Evolutionary conservation across 1,139 yeast species (phyloP), one percentile per base, ranked within the genome.

Genomic region (Trichomonascaceae sp.): DNA sequence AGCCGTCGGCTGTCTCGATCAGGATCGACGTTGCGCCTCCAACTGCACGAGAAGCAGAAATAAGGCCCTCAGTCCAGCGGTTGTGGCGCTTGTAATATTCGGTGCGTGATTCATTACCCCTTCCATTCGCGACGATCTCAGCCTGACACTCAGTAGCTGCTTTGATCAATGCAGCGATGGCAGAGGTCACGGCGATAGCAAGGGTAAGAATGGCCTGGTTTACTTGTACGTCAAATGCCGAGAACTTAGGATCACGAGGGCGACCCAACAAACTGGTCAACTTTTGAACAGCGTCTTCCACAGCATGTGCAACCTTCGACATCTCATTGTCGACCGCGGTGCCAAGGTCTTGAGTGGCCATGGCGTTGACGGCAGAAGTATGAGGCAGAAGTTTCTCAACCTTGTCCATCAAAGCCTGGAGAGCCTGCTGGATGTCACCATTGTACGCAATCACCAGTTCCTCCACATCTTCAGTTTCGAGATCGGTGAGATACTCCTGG

Each of bases 51-150:
- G 95, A 84, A 11, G 95, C 95, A 43, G 93, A 80, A 28, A 85
- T 76, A 37, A 84, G 71, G 26, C 96, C 96, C 57, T 85, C 94
- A 1, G 95, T 82, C 96, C 96, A 84, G 50, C 93, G 69, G 53
- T 76, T 84, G 54, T 85, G 82, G 57, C 81, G 82, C 54, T 78
- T 81, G 60, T 85, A 85, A 52, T 78, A 85, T 28, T 81, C 84
- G 3, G 84, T 74, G 38, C 74, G 65, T 2, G 84, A 65, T 36
- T 70, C 74, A 1, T 71, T 56, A 4, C 92, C 92, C 43, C 67
- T 67, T 26, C 85, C 84, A 43, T 70, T 70, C 31, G 72, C 67
- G 4, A 81, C 93, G 52, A 84, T 82, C 56, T 84, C 95, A 38
- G 71, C 63, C 56, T 84, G 95, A 16, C 92, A 76, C 31, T 74